These are phyloP conservation scores for Talaromyces ruber DNA, from an alignment of 495 filamentous ascomycete species.

Conservation along the genomic window DNA sequence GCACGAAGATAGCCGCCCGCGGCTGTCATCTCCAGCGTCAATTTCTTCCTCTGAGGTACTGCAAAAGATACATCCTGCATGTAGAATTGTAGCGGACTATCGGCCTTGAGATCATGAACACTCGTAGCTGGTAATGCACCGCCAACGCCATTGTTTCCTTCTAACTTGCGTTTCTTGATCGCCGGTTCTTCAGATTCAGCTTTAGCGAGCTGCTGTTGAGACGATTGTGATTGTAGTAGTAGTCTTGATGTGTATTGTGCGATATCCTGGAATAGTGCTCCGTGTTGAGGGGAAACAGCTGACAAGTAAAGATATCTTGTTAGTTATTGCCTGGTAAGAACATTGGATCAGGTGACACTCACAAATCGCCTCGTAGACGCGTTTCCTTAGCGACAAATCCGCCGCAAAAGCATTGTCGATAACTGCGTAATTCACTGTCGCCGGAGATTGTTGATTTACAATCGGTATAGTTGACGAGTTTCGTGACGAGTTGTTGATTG, in stretches of 20 bases:
- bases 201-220: constrained; percentile 16
- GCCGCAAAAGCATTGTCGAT: constrained; percentile 40
- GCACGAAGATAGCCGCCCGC: constrained; percentile 57
- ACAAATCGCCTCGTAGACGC: constrained; percentile 44
- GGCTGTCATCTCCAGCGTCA: constrained; percentile 61
- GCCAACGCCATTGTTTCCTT: constrained; percentile 11
- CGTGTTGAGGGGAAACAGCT: constrained; percentile 32
- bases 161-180: constrained; percentile 49
- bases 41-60: constrained; percentile 88
- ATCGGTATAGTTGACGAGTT: not conserved
- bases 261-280: constrained; percentile 38
- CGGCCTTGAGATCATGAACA: constrained; percentile 32
- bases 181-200: constrained; percentile 25
- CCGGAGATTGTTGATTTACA: constrained; percentile 5
- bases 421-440: constrained; percentile 15
- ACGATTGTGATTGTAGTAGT: constrained; percentile 21
- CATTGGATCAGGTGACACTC: constrained; percentile 6
- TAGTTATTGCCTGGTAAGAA: constrained; percentile 5
- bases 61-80: constrained; percentile 66
- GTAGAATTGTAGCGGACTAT: constrained; percentile 35
- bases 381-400: constrained; percentile 33
- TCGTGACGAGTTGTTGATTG: constrained; percentile 32
- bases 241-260: constrained; percentile 38
- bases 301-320: constrained; percentile 7
- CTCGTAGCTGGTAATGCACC: constrained; percentile 20